phyloP scores from a whole-genome alignment of 164 flowering plant species.

The Pachysandra terminalis region DNA sequence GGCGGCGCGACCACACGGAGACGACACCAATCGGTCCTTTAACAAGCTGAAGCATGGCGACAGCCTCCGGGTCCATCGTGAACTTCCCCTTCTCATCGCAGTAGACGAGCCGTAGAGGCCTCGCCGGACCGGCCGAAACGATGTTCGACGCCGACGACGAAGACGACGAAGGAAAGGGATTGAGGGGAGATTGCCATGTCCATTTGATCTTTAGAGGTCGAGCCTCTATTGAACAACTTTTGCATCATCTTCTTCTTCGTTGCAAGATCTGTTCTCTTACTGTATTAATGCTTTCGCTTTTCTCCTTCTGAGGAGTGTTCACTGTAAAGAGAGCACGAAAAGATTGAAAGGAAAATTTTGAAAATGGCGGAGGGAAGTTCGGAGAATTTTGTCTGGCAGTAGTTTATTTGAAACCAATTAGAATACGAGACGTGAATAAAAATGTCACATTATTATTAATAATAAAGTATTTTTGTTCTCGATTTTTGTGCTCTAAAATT shows the following conservation, averaged over 20 bases:
- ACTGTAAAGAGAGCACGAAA: too few species aligned
- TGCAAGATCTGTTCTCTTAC: too few species aligned
- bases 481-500: too few species aligned
- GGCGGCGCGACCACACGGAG: constrained; percentile 99
- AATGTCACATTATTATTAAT: too few species aligned
- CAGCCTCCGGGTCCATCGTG: constrained; percentile 95
- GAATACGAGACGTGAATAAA: too few species aligned
- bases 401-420: too few species aligned
- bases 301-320: too few species aligned
- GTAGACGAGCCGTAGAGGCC: constrained; percentile 85
- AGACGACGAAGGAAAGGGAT: constrained; percentile 20
- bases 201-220: constrained; percentile 10
- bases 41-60: constrained; percentile 85
- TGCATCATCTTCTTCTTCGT: constrained; percentile 27
- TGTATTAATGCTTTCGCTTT: too few species aligned
- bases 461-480: too few species aligned
- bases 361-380: too few species aligned
- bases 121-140: constrained; percentile 66
- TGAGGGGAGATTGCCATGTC: constrained; percentile 32
- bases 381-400: too few species aligned
- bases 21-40: constrained; percentile 93
- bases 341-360: too few species aligned
- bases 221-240: constrained; percentile 38
- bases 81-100: constrained; percentile 93
- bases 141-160: constrained; percentile 20